phyloP scores from a whole-genome alignment of 441 rosid genomes.

The Flueggea neowawraea region DNA sequence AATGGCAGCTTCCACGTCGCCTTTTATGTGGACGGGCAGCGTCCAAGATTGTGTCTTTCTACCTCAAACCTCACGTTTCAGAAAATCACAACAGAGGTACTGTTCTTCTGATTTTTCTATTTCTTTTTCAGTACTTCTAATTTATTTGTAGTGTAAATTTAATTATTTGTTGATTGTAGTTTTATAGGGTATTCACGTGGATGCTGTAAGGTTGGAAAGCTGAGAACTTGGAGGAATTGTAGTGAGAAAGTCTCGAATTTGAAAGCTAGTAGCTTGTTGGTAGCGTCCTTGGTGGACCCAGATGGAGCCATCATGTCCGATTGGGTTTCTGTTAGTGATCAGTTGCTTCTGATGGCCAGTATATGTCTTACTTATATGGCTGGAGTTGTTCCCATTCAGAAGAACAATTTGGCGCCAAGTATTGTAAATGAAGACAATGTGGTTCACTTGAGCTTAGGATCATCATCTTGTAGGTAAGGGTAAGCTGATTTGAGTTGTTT shows the following conservation, averaged over 20 bases:
- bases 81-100: too few species aligned
- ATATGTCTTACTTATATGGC: conserved; percentile 81
- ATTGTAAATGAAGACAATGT: conserved; percentile 23
- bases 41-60: too few species aligned
- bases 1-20: too few species aligned
- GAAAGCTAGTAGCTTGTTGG: conserved; percentile 19
- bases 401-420: conserved; percentile 29
- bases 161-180: background rate
- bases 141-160: too few species aligned
- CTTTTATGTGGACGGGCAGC: too few species aligned
- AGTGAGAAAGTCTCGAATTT: conserved; percentile 23
- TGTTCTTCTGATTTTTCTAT: too few species aligned
- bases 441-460: conserved; percentile 29
- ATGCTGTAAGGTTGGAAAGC: conserved; percentile 29
- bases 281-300: conserved; percentile 52
- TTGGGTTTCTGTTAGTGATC: conserved; percentile 61
- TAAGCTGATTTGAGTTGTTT: conserved; percentile 30
- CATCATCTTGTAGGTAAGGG: conserved; percentile 95
- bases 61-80: too few species aligned
- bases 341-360: conserved; percentile 66
- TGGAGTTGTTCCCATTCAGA: conserved; percentile 68
- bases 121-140: too few species aligned
- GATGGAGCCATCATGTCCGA: conserved; percentile 46
- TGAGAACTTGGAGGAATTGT: conserved; percentile 21
- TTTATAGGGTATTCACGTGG: conserved; percentile 33